Evolutionary conservation across 2,329 filamentous ascomycete species (phyloP), one percentile per base, ranked within the genome.

Genomic region (Rhynchosporium graminicola): DNA sequence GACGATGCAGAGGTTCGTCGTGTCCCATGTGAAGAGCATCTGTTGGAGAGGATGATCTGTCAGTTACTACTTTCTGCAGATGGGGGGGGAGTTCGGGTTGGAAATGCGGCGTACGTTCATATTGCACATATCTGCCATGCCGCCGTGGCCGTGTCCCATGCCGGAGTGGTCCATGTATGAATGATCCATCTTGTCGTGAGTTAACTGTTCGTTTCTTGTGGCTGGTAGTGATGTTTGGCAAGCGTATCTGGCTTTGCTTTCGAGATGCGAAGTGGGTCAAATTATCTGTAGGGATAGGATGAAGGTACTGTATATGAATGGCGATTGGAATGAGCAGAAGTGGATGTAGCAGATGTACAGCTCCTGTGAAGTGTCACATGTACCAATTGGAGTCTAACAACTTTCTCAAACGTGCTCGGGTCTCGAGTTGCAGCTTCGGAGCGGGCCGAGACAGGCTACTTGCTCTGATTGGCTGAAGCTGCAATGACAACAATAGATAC

Each of bases 11-110:
- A 99, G 91, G 78, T 98, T 90, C 61, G 83, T 85, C 2, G 93
- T 94, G 76, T 92, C 87, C 94, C 94, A 99, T 65, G 92, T 98
- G 81, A 99, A 99, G 69, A 98, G 87, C 94, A 97, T 98, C 92
- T 97, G 70, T n/a, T n/a, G 20, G 1, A 4, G 20, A 31, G 56
- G 12, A 47, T 42, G 13, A 43, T 61, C 36, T 57, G 59, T 38
- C 31, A 57, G 33, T n/a, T 12, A 3, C 20, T 29, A 10, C 31
- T 13, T 8, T 13, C n/a, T 5, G 29, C 15, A 13, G 55, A 43
- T 46, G 50, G n/a, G 48, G 31, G 51, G 10, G 40, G n/a, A 46
- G 54, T 15, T 29, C 3, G n/a, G 13, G 47, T 12, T 20, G 31
- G 29, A 31, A 7, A 2, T 0, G n/a, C 10, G 28, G 26, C 54